Evolutionary conservation across 129 eudicot genomes (phyloP).

Genomic region (Chrysanthemum seticuspe): DNA sequence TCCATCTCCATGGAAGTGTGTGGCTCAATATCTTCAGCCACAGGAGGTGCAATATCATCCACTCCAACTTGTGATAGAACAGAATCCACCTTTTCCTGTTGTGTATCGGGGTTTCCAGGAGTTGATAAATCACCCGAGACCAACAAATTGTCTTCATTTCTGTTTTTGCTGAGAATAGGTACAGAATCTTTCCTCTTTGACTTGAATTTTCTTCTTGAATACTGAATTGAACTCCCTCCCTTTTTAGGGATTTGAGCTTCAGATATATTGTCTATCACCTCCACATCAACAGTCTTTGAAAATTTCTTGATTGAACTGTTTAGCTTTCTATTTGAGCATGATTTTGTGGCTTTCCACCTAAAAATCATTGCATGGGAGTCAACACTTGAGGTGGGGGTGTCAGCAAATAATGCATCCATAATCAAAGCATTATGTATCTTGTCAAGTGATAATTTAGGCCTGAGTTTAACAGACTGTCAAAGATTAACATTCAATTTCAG

Average conservation of each 20-base stretch:
- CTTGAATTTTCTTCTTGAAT: slow-evolving; percentile 61
- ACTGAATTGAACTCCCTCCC: slow-evolving; percentile 53
- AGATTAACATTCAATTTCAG: slow-evolving; percentile 62
- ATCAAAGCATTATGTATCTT: slow-evolving; percentile 56
- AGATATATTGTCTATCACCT: slow-evolving; percentile 22
- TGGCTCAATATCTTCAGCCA: slow-evolving; percentile 21
- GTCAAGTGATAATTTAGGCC: slow-evolving; percentile 47
- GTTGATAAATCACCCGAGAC: neutral
- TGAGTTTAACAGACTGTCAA: slow-evolving; percentile 53
- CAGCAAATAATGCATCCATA: slow-evolving; percentile 52
- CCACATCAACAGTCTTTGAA: slow-evolving; percentile 32
- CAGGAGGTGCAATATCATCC: slow-evolving; percentile 11
- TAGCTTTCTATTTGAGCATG: slow-evolving; percentile 52
- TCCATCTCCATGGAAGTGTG: slow-evolving; percentile 22
- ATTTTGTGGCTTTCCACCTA: slow-evolving; percentile 62
- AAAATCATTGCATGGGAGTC: slow-evolving; percentile 21
- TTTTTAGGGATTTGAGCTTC: slow-evolving; percentile 32
- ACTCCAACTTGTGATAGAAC: slow-evolving; percentile 25
- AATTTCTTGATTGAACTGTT: slow-evolving; percentile 26
- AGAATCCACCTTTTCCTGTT: slow-evolving; percentile 24
- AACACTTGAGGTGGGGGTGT: slow-evolving; percentile 27
- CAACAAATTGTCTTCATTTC: too few species aligned
- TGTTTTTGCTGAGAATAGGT: neutral
- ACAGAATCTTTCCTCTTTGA: slow-evolving; percentile 32
- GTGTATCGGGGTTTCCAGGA: slow-evolving; percentile 15